Percentiles rank a stretch among this genome's conserved stretches.
Evolutionary conservation across 148 eudicot species (phyloP).

Genomic region (Linanthus parryae): DNA sequence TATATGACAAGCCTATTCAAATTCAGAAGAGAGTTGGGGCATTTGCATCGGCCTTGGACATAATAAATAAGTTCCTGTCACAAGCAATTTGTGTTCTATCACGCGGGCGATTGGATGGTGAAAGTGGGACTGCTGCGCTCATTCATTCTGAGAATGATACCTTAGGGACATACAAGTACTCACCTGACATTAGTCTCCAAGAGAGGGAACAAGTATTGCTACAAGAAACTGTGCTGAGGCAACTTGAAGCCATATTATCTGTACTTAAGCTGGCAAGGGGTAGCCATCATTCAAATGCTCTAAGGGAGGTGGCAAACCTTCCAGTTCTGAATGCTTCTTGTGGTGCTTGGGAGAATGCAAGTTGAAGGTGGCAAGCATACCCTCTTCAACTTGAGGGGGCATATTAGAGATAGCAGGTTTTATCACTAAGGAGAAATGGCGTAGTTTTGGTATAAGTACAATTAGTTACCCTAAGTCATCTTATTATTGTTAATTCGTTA

Average conservation of each 20-base stretch:
- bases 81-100: constrained; percentile 88
- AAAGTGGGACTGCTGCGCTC: constrained; percentile 74
- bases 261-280: constrained; percentile 58
- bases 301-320: constrained; percentile 75
- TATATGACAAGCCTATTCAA: constrained; percentile 90
- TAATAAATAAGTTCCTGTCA: constrained; percentile 81
- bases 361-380: too few species aligned
- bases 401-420: too few species aligned
- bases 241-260: constrained; percentile 82
- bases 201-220: constrained; percentile 70
- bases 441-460: too few species aligned
- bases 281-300: constrained; percentile 60
- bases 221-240: constrained; percentile 82
- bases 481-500: too few species aligned
- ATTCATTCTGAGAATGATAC: constrained; percentile 90
- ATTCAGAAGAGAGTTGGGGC: constrained; percentile 92
- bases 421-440: too few species aligned
- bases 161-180: constrained; percentile 66
- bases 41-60: constrained; percentile 83
- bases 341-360: too few species aligned
- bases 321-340: too few species aligned
- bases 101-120: constrained; percentile 88
- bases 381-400: too few species aligned
- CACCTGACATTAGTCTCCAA: constrained; percentile 68
- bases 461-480: too few species aligned